phyloP scores from a whole-genome alignment of 176 grass and related monocot genomes.

The Oryza glumipatula region DNA sequence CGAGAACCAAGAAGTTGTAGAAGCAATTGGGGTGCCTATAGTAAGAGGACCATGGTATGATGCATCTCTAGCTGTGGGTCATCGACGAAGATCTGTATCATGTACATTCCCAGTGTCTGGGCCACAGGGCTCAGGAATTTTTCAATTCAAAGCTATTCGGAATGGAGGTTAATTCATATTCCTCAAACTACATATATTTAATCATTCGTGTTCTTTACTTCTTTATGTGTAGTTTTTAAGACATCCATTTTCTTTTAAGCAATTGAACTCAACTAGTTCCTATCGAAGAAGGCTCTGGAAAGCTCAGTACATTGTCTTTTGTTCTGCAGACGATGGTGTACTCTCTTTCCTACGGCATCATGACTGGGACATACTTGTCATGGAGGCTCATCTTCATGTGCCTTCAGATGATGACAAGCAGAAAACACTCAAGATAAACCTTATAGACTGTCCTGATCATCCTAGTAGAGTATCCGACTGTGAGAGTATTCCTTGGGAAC shows the following conservation, averaged over 20 bases:
- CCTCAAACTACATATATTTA: conserved; percentile 6
- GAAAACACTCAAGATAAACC: conserved; percentile 51
- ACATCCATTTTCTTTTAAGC: background rate
- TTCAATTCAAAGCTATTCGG: conserved; percentile 69
- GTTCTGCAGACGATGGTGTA: conserved; percentile 57
- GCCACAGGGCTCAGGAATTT: conserved; percentile 70
- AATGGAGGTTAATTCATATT: conserved; percentile 60
- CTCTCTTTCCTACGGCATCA: conserved; percentile 82
- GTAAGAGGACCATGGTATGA: conserved; percentile 90
- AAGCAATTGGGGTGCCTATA: conserved; percentile 76
- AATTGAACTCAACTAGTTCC: background rate
- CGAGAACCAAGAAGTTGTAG: conserved; percentile 56
- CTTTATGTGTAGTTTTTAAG: background rate
- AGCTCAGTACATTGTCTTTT: background rate
- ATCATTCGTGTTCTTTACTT: conserved; percentile 12
- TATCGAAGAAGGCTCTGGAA: background rate
- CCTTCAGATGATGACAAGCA: conserved; percentile 63
- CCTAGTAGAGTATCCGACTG: background rate
- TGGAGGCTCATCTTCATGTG: conserved; percentile 77
- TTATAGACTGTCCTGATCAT: conserved; percentile 21
- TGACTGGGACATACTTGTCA: conserved; percentile 75
- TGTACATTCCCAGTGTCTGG: conserved; percentile 91
- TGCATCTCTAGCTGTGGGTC: conserved; percentile 69
- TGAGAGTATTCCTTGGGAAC: conserved; percentile 22
- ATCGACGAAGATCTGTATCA: conserved; percentile 68